A percentile compares a stretch with the other conserved stretches of the same genome.
phyloP scores from a whole-genome alignment of 2,329 filamentous ascomycete species.

The Exophiala viscosa region DNA sequence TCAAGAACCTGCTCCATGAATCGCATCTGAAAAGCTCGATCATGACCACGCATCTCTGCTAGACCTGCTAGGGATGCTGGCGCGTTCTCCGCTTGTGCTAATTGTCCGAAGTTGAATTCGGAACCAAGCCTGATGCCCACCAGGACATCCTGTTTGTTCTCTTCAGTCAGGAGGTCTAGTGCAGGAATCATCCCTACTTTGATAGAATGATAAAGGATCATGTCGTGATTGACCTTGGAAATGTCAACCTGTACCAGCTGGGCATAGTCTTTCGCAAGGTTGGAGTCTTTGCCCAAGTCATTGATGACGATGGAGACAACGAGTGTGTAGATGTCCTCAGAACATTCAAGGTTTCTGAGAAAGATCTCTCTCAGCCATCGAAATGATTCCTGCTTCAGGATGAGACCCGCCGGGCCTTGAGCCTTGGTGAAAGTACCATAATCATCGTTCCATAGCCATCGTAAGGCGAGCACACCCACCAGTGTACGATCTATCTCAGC shows the following conservation, averaged over 20 bases:
- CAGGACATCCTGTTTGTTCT: slow-evolving; percentile 29
- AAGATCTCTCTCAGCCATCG: slow-evolving; percentile 28
- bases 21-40: slow-evolving; percentile 33
- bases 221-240: slow-evolving; percentile 33
- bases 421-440: slow-evolving; percentile 33
- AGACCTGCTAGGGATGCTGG: slow-evolving; percentile 32
- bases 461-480: slow-evolving; percentile 36
- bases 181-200: slow-evolving; percentile 29
- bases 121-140: slow-evolving; percentile 35
- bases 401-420: slow-evolving; percentile 25
- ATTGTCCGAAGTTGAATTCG: slow-evolving; percentile 37
- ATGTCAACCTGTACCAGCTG: slow-evolving; percentile 6
- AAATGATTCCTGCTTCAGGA: slow-evolving; percentile 32
- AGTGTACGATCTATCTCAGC: slow-evolving; percentile 41
- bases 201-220: slow-evolving; percentile 32
- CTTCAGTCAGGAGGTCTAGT: slow-evolving; percentile 27
- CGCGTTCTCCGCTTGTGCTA: slow-evolving; percentile 38
- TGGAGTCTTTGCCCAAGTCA: slow-evolving; percentile 38
- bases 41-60: slow-evolving; percentile 26
- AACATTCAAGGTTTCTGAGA: slow-evolving; percentile 9
- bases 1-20: slow-evolving; percentile 39
- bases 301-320: slow-evolving; percentile 36
- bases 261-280: slow-evolving; percentile 29
- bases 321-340: slow-evolving; percentile 31
- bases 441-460: slow-evolving; percentile 36